These are phyloP conservation scores for Brettanomyces custersianus DNA, from an alignment of 805 yeast species.

Conservation along the genomic window DNA sequence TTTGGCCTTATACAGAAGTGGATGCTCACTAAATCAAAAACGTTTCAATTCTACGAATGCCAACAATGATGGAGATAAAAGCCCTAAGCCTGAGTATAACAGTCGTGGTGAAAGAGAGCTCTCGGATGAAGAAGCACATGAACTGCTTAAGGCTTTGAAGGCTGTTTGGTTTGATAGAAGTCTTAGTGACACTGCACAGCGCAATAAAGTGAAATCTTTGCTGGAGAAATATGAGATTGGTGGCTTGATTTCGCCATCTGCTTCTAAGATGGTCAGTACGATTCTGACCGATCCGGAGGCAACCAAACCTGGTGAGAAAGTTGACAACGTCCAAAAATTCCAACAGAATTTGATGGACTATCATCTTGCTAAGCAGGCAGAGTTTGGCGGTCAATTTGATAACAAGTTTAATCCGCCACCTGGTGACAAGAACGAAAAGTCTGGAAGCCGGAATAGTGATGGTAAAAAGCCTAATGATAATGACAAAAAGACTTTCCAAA, in stretches of 20 bases:
- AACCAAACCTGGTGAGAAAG: conserved; percentile 20
- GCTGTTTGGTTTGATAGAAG: conserved; percentile 18
- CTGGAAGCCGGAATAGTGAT: conserved; percentile 9
- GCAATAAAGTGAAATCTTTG: conserved; percentile 10
- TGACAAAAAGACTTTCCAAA: conserved; percentile 9
- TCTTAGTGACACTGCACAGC: conserved; percentile 11
- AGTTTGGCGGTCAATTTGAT: conserved; percentile 13
- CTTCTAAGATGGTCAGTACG: conserved; percentile 19
- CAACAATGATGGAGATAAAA: background rate
- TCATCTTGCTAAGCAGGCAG: conserved; percentile 21
- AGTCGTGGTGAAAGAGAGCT: conserved; percentile 20
- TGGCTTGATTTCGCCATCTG: conserved; percentile 23
- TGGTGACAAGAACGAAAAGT: background rate
- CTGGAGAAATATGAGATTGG: conserved; percentile 23
- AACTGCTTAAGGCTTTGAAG: conserved; percentile 16
- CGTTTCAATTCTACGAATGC: no score
- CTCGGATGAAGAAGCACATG: conserved; percentile 20
- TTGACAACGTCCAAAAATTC: conserved; percentile 22
- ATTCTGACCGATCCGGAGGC: conserved; percentile 20
- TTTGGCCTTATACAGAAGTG: no score
- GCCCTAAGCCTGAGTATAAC: conserved; percentile 12
- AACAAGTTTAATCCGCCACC: conserved; percentile 9
- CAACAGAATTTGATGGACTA: conserved; percentile 23
- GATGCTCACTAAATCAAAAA: no score
- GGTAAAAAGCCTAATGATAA: no score